Base-by-base conservation (phyloP, 495 filamentous ascomycete genomes). In the Neurospora tetraspora region DNA sequence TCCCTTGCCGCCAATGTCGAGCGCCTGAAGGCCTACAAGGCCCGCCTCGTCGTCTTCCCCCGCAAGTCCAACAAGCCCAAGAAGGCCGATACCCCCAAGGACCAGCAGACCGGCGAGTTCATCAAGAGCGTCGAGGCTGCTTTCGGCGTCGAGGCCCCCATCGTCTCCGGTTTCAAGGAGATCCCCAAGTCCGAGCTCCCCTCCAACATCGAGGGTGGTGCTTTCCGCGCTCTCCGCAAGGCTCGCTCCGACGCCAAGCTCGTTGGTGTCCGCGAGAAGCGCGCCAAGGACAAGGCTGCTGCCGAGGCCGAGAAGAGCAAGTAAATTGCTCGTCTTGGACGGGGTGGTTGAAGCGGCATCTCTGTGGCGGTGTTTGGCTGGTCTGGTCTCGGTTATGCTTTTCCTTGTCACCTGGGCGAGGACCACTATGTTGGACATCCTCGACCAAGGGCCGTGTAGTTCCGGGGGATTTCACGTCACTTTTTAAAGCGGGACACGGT, bases 21-120 rank as follows among this genome's bases (percentile, higher is more conserved):
- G 82, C 96, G 96, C 80, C 92, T 99, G 77, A 92, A 96, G 88
- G 93, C 91, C 82, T 99, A 97, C 94, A 92, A 91, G 86, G 89
- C 89, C 76, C 93, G 94, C 80, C 85, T 99, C 81, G 97, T 99
- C 86, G 87, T 99, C 83, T 98, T 98, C 91, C 96, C 96, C 80
- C 94, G 94, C 88, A 95, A 93, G 86, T 87, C 89, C 81, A 93
- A 94, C 85, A 91, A 96, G 86, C 87, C 90, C 85, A 97, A 95
- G 91, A 91, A 90, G 78, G 89, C 90, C 82, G 96, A 98, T 85
- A 91, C 92, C 80, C 90, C 92, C 81, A 94, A 96, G 83, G 94
- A 97, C 76, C 89, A 96, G 84, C 89, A 89, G 80, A 88, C 86
- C 74, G 90, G 86, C 84, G 90, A 94, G 87, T 89, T 88, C 77